Conservation (phyloP, 345 rosid species). For the Brassica nigra region DNA sequence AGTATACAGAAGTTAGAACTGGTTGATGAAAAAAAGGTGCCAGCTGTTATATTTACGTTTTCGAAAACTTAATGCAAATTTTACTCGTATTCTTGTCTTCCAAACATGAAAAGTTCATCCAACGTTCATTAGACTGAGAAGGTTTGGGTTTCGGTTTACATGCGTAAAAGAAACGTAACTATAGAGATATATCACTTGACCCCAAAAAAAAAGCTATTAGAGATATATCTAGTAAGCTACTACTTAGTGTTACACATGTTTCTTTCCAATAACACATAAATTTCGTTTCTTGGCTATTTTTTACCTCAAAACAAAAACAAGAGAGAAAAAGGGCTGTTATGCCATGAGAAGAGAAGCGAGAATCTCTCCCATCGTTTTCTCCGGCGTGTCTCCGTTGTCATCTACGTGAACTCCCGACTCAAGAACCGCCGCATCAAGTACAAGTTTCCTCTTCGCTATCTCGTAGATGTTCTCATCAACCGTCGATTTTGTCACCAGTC, state of each 20-base stretch:
- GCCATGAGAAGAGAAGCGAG: conserved; percentile 76
- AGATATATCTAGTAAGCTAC: conserved; percentile 26
- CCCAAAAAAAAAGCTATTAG: conserved; percentile 6
- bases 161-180: background rate
- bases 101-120: background rate
- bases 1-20: too few relatives aligned
- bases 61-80: background rate
- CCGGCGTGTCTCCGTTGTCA: conserved; percentile 55
- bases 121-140: background rate
- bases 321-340: conserved; percentile 29
- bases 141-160: conserved; percentile 11
- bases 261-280: conserved; percentile 19
- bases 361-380: conserved; percentile 93
- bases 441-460: conserved; percentile 84
- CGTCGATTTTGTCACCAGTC: conserved; percentile 89
- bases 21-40: background rate
- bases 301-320: conserved; percentile 14
- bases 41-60: background rate
- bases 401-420: conserved; percentile 72
- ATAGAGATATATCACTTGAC: background rate
- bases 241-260: conserved; percentile 34
- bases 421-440: conserved; percentile 87
- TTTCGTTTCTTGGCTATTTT: conserved; percentile 29
- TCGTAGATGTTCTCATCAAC: conserved; percentile 93
- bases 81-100: background rate